Percentiles rank a stretch among this genome's conserved stretches.
Conservation (phyloP, 352 stramenopile species). For the Halophytophthora polymorphica region DNA sequence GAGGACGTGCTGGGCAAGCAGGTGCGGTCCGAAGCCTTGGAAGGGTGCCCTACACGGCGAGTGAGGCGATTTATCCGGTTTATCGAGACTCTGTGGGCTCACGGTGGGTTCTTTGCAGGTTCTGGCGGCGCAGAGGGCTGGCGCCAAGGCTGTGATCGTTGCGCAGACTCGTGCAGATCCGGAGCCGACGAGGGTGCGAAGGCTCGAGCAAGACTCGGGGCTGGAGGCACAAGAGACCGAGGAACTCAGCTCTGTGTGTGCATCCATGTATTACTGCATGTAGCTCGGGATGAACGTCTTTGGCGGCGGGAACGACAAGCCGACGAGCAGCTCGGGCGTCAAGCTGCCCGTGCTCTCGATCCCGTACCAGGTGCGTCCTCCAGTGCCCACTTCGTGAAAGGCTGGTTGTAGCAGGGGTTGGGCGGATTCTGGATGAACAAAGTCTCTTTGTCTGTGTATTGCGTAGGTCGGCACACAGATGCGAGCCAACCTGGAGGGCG, state of each 20-base stretch:
- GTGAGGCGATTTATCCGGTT: background rate
- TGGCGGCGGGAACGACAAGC: constrained; percentile 27
- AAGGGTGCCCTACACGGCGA: background rate
- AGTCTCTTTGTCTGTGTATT: background rate
- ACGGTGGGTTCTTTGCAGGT: constrained; percentile 30
- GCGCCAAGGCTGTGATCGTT: constrained; percentile 63
- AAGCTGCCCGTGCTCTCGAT: constrained; percentile 70
- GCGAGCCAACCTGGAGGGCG: constrained; percentile 38
- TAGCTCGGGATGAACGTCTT: constrained; percentile 55
- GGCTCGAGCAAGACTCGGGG: background rate
- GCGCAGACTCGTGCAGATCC: constrained; percentile 53
- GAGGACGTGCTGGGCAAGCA: constrained; percentile 71
- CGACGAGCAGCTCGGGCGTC: constrained; percentile 36
- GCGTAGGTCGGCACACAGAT: constrained; percentile 37
- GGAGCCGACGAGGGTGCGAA: constrained; percentile 37
- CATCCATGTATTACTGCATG: background rate
- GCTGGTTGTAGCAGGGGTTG: background rate
- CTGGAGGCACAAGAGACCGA: background rate
- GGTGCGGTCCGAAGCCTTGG: constrained; percentile 15
- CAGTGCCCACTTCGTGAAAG: background rate
- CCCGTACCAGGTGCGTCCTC: constrained; percentile 35
- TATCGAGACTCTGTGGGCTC: background rate
- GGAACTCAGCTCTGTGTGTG: constrained; percentile 1
- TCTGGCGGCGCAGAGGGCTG: constrained; percentile 52
- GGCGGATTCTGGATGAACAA: background rate